Percentiles rank a stretch among this genome's conserved stretches.
Conservation (phyloP, 2,329 filamentous ascomycete species). For the Aspergillus proliferans region DNA sequence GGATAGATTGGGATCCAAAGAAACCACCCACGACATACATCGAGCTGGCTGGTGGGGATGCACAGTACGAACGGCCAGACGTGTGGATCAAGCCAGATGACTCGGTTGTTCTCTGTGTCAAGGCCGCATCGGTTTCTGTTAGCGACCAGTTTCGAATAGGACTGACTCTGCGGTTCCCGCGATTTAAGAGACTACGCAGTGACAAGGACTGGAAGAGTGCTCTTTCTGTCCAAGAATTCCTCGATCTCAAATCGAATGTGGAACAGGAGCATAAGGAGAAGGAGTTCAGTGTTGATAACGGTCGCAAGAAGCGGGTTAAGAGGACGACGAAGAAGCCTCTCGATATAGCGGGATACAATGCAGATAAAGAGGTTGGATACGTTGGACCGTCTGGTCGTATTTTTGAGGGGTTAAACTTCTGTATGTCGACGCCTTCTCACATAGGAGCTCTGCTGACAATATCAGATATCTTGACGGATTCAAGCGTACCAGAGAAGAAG, state of each 20-base stretch:
- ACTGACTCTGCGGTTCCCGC: slow-evolving; percentile 80
- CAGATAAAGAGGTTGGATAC: slow-evolving; percentile 46
- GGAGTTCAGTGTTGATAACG: slow-evolving; percentile 64
- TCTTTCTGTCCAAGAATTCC: slow-evolving; percentile 71
- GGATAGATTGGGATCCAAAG: slow-evolving; percentile 74
- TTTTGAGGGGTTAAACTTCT: slow-evolving; percentile 74
- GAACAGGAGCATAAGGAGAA: slow-evolving; percentile 73
- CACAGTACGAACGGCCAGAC: slow-evolving; percentile 73
- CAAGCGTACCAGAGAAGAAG: slow-evolving; percentile 62
- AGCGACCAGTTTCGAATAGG: slow-evolving; percentile 73
- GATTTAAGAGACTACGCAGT: slow-evolving; percentile 73
- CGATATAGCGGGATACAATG: slow-evolving; percentile 65
- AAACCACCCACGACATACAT: slow-evolving; percentile 72
- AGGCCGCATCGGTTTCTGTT: slow-evolving; percentile 69
- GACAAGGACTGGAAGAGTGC: slow-evolving; percentile 81
- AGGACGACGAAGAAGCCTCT: slow-evolving; percentile 60
- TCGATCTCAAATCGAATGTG: slow-evolving; percentile 60
- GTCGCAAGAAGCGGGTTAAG: slow-evolving; percentile 57
- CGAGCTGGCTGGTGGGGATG: slow-evolving; percentile 70
- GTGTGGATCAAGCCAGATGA: slow-evolving; percentile 88
- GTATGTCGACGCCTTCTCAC: slow-evolving; percentile 26
- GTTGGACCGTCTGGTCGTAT: slow-evolving; percentile 55
- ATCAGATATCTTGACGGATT: slow-evolving; percentile 66
- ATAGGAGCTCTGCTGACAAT: slow-evolving; percentile 5
- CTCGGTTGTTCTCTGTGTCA: slow-evolving; percentile 80